phyloP scores from a whole-genome alignment of 257 asterid species.

The Buddleja alternifolia region DNA sequence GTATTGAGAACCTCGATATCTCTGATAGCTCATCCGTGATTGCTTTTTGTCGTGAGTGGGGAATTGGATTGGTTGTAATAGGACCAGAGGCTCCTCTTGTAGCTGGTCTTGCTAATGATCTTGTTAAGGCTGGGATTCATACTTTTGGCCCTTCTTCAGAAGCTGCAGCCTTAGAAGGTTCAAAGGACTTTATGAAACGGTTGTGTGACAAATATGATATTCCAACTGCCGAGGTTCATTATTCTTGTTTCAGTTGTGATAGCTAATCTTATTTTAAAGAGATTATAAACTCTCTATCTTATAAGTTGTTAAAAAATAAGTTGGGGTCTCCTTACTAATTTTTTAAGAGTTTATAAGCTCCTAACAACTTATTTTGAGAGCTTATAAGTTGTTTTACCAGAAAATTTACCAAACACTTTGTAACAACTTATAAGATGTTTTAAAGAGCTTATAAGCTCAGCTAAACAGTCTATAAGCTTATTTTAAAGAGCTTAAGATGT shows the following conservation, averaged over 20 bases:
- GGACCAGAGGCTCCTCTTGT: slow-evolving; percentile 99
- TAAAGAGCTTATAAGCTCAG: too few relatives aligned
- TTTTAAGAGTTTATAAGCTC: too few relatives aligned
- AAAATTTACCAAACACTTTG: too few relatives aligned
- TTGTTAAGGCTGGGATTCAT: slow-evolving; percentile 80
- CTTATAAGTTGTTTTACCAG: too few relatives aligned
- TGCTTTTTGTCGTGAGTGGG: slow-evolving; percentile 76
- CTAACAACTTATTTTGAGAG: too few relatives aligned
- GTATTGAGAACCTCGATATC: slow-evolving; percentile 68
- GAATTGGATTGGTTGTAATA: slow-evolving; percentile 80
- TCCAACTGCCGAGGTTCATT: slow-evolving; percentile 88
- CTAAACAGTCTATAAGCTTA: too few relatives aligned
- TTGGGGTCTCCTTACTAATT: too few relatives aligned
- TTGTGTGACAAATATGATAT: slow-evolving; percentile 87
- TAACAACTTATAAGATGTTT: too few relatives aligned
- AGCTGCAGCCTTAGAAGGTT: slow-evolving; percentile 97
- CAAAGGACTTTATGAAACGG: slow-evolving; percentile 87
- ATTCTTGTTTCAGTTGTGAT: background rate
- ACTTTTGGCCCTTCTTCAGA: slow-evolving; percentile 95
- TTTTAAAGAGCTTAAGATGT: too few relatives aligned
- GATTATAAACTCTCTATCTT: too few relatives aligned
- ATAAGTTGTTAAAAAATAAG: too few relatives aligned
- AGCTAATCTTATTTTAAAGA: too few relatives aligned
- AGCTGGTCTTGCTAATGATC: slow-evolving; percentile 91
- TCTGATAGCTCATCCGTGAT: slow-evolving; percentile 74